phyloP scores from a whole-genome alignment of 2,329 filamentous ascomycete species.

The Phialophora expanda region DNA sequence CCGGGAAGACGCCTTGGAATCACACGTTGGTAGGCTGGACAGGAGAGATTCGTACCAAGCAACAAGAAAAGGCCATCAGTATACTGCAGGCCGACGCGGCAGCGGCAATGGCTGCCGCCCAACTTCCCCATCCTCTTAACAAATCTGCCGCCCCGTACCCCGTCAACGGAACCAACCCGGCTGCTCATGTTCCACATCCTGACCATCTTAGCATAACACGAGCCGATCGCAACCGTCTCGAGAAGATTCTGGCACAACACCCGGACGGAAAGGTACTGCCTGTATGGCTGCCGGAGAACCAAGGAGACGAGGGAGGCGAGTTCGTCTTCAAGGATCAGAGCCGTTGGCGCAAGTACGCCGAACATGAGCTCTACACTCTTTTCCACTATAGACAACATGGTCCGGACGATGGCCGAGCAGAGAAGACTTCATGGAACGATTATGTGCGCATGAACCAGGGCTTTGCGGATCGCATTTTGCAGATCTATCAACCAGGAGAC shows the following conservation, averaged over 20 bases:
- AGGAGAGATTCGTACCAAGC: conserved; percentile 70
- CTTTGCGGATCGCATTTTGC: conserved; percentile 86
- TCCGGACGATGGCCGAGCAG: conserved; percentile 80
- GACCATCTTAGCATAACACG: conserved; percentile 74
- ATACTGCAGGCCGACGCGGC: conserved; percentile 24
- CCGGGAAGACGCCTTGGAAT: conserved; percentile 82
- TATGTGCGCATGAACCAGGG: conserved; percentile 92
- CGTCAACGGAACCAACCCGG: conserved; percentile 40
- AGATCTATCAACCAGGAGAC: conserved; percentile 89
- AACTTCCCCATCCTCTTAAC: conserved; percentile 64
- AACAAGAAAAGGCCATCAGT: conserved; percentile 23
- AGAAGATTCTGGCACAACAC: conserved; percentile 73
- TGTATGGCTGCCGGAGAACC: conserved; percentile 84
- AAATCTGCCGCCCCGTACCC: conserved; percentile 51
- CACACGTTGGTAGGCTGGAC: conserved; percentile 95
- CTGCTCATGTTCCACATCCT: conserved; percentile 51
- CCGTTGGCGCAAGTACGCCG: conserved; percentile 87
- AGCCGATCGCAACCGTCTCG: conserved; percentile 73
- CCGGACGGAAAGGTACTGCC: conserved; percentile 80
- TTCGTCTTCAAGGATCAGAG: conserved; percentile 79
- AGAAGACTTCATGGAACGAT: conserved; percentile 85
- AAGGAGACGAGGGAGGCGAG: conserved; percentile 69
- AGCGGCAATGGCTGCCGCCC: conserved; percentile 19
- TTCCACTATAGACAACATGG: conserved; percentile 97
- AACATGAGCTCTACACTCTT: conserved; percentile 87